These are phyloP conservation scores for Orychophragmus violaceus DNA, from an alignment of 345 rosid species.

Conservation along the genomic window DNA sequence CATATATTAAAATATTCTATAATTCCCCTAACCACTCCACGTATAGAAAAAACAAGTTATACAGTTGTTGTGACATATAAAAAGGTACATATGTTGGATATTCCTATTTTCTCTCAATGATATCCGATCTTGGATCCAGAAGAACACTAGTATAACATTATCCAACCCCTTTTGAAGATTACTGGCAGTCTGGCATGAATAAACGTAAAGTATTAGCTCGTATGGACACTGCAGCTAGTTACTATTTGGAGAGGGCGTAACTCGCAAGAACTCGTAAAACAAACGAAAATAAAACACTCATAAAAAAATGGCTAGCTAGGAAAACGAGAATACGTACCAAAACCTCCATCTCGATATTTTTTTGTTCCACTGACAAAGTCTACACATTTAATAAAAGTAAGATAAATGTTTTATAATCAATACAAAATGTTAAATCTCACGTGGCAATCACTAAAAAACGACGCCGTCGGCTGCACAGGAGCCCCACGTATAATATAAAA, in stretches of 20 bases:
- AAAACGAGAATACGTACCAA: too few relatives aligned
- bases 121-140: neutral
- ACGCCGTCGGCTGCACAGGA: conserved; percentile 17
- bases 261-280: neutral
- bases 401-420: neutral
- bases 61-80: neutral
- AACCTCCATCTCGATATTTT: neutral
- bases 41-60: neutral
- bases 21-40: neutral
- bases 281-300: too few relatives aligned
- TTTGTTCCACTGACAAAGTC: neutral
- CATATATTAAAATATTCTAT: too few relatives aligned
- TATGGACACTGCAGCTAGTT: neutral
- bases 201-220: neutral
- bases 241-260: neutral
- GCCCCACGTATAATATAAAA: neutral
- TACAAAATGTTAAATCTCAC: neutral
- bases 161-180: neutral
- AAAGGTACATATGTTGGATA: neutral
- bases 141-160: too few relatives aligned
- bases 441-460: neutral
- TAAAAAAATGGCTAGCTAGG: too few relatives aligned
- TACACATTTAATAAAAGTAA: neutral
- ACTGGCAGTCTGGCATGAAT: neutral
- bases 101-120: neutral